Conservation (phyloP, 768 basidiomycete species). For the Pulveroboletus sp. region DNA sequence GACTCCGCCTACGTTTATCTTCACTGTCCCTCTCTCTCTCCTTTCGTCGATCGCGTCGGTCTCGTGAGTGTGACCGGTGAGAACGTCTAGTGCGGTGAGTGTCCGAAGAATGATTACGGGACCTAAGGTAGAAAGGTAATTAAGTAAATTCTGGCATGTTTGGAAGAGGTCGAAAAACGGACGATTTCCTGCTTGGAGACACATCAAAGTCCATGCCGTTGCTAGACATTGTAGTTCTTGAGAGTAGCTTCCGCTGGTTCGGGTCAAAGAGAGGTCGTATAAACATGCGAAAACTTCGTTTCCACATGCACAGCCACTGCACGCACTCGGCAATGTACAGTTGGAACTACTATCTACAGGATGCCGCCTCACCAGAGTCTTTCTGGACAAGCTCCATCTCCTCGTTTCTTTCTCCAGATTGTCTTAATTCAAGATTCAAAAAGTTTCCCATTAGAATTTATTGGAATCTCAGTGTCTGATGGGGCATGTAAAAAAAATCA, state of each 20-base stretch:
- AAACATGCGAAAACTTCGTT: conserved; percentile 36
- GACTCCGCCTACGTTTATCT: conserved; percentile 58
- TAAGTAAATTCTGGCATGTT: background rate
- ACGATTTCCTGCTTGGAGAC: conserved; percentile 60
- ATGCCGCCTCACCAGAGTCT: conserved; percentile 42
- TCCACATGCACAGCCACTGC: conserved; percentile 24
- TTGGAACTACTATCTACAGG: too few relatives aligned
- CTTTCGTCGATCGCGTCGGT: conserved; percentile 42
- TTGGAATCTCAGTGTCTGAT: too few relatives aligned
- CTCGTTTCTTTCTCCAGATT: conserved; percentile 19
- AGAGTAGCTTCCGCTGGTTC: conserved; percentile 7
- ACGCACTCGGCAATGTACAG: background rate
- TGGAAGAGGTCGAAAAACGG: conserved; percentile 26
- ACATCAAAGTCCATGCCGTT: conserved; percentile 61
- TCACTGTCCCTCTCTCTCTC: conserved; percentile 51
- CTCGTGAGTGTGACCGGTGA: conserved; percentile 67
- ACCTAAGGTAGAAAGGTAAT: conserved; percentile 33
- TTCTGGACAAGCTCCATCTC: conserved; percentile 52
- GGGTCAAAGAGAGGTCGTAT: conserved; percentile 8
- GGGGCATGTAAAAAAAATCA: too few relatives aligned
- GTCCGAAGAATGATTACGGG: conserved; percentile 72
- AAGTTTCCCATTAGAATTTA: too few relatives aligned
- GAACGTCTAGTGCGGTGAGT: conserved; percentile 70
- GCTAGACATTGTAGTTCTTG: conserved; percentile 37
- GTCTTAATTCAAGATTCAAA: too few relatives aligned